Evolutionary conservation across 495 filamentous ascomycete species (phyloP).

Genomic region (Aspergillus sclerotioniger): DNA sequence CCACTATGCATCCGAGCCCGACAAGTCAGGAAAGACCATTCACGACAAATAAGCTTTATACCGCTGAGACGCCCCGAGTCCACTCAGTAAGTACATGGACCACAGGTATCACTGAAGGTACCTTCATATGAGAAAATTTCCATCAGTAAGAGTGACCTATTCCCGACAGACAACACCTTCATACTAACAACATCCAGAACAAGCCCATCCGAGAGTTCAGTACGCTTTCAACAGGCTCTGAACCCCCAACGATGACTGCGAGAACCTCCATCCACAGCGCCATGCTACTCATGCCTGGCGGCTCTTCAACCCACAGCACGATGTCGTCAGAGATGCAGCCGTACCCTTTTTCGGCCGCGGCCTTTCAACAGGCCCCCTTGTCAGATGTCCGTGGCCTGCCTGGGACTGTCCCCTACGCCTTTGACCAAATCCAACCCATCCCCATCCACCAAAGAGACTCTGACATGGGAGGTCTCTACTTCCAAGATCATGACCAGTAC

Average conservation of each 20-base stretch:
- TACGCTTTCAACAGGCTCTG: not conserved
- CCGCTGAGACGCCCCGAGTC: not conserved
- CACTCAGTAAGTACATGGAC: not conserved
- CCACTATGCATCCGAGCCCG: not conserved
- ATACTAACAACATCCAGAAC: not conserved
- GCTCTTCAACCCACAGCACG: not conserved
- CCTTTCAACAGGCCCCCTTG: constrained; percentile 1
- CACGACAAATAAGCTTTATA: not conserved
- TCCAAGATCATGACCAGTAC: not conserved
- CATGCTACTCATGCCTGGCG: not conserved
- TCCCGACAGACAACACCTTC: not conserved
- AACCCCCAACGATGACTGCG: not conserved
- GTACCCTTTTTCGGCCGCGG: not conserved
- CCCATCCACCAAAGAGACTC: not conserved
- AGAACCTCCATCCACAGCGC: not conserved
- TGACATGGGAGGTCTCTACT: not conserved
- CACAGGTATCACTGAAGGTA: not conserved
- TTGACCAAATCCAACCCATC: not conserved
- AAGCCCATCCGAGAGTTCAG: not conserved
- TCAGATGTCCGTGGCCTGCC: constrained; percentile 2
- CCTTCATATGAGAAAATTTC: not conserved
- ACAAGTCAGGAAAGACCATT: not conserved
- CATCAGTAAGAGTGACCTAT: not conserved
- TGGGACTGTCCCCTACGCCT: not conserved
- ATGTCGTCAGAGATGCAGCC: constrained; percentile 4